phyloP scores from a whole-genome alignment of 2,329 filamentous ascomycete genomes.

The Pestalotiopsis sp. region DNA sequence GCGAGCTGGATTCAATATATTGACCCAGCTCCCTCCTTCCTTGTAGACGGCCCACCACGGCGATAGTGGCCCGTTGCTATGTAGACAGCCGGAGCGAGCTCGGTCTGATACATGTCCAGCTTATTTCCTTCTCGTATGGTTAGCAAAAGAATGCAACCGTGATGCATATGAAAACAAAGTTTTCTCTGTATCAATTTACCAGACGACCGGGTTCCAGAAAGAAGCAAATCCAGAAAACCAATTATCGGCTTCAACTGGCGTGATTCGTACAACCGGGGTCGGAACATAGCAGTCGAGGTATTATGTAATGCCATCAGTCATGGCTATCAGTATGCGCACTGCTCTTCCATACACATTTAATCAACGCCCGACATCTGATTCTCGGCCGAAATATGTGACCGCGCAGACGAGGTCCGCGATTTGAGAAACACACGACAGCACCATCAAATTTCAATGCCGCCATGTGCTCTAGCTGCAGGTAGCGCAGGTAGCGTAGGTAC shows the following conservation, averaged over 20 bases:
- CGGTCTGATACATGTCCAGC: neutral
- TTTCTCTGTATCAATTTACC: neutral
- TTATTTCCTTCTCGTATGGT: neutral
- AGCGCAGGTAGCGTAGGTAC: too few relatives aligned
- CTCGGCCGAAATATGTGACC: too few relatives aligned
- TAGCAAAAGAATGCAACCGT: neutral
- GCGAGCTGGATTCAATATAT: neutral
- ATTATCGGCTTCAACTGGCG: neutral
- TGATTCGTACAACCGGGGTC: too few relatives aligned
- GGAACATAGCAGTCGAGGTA: too few relatives aligned
- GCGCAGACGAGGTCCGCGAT: neutral
- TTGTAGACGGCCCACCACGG: neutral
- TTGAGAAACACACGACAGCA: neutral
- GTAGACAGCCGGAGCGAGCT: neutral
- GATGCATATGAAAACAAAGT: neutral
- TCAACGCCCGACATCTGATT: too few relatives aligned
- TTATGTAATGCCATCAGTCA: too few relatives aligned
- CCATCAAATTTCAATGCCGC: neutral
- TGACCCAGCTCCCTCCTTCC: neutral
- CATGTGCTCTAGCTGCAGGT: neutral
- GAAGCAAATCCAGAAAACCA: neutral
- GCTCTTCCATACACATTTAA: too few relatives aligned
- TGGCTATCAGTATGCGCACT: too few relatives aligned
- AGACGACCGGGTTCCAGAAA: neutral
- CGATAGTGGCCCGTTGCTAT: neutral